Base-by-base conservation (phyloP, 2,329 filamentous ascomycete genomes). In the Didymosphaeria variabile region DNA sequence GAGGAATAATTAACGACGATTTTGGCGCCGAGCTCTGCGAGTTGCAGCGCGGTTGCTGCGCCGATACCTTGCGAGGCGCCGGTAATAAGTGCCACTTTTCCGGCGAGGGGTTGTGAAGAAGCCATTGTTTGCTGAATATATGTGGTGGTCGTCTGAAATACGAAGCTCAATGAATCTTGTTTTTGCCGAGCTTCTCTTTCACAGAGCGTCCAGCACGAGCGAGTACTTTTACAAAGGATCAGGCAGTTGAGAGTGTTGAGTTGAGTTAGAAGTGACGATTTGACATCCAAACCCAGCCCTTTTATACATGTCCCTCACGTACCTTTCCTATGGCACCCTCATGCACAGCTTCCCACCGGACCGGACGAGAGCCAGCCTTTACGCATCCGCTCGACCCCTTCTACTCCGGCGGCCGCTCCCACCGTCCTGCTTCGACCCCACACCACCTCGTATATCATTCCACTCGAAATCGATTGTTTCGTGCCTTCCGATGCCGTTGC, bases 1-100 rank as follows among this genome's bases (percentile, higher is more conserved):
- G 84, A 84, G 58, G 84, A 80, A 77, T 91, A 91, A 82, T 82
- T 83, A 63, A 85, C 75, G 4, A 81, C 80, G 8, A 85, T 72
- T 50, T 74, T 79, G 32, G 81, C 82, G 19, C 83, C 82, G 26
- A 67, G 62, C 19, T 63, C 65, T 15, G 65, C 68, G 44, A 86
- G 75, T 2, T 82, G 81, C 19, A 79, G 56, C 10, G 68, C 67
- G 13, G 68, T 74, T 6, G 72, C 69, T n/a, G 67, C 64, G 50
- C 72, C 72, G 44, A 77, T 73, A 36, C 74, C 74, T 50, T 70
- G 70, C 1, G 68, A 69, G 10, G 65, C 65, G 29, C 73, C 73
- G 15, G 74, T 76, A 45, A 76, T 69, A 55, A 76, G 66, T 55
- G 71, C 68, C 40, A 68, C 61, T 59, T 74, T 76, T 46, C 67